These are phyloP conservation scores for Cantharellus cinnabarinus DNA, from an alignment of 768 basidiomycete species.

Conservation along the genomic window DNA sequence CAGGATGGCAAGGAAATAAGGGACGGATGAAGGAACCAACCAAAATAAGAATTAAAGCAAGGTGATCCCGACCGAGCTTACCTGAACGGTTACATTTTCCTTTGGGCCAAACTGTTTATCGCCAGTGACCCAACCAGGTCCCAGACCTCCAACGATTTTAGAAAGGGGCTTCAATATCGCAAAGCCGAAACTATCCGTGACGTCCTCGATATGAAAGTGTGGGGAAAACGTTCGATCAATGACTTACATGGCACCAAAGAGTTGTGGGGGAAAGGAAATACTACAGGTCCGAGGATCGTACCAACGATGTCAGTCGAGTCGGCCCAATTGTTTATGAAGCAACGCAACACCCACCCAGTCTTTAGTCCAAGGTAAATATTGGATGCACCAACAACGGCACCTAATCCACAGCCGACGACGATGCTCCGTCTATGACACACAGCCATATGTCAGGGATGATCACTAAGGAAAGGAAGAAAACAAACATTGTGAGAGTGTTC, in stretches of 20 bases:
- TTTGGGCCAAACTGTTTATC: conserved; percentile 37
- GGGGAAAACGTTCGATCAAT: too few species aligned
- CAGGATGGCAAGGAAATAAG: too few species aligned
- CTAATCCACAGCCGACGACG: conserved; percentile 5
- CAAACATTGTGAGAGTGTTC: conserved; percentile 22
- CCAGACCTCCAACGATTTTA: conserved; percentile 17
- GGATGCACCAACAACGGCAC: conserved; percentile 10
- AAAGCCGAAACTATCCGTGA: conserved; percentile 29
- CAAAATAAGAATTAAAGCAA: too few species aligned
- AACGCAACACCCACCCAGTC: conserved; percentile 22
- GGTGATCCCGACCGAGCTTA: neutral
- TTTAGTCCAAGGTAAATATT: conserved; percentile 45
- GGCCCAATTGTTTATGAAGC: neutral
- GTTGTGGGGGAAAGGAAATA: conserved; percentile 38
- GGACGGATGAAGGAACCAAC: too few species aligned
- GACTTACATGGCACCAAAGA: conserved; percentile 32
- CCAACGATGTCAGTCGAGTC: too few species aligned
- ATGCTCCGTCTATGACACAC: conserved; percentile 20
- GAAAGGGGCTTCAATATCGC: conserved; percentile 39
- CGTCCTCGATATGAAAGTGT: too few species aligned
- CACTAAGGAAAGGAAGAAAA: conserved; percentile 29
- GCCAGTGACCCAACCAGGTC: conserved; percentile 25
- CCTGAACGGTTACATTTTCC: conserved; percentile 45
- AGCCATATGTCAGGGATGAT: conserved; percentile 27
- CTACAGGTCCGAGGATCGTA: neutral